Evolutionary conservation across 495 filamentous ascomycete species (phyloP), one percentile per base, ranked within the genome.

Genomic region (Podospora pseudoanserina): DNA sequence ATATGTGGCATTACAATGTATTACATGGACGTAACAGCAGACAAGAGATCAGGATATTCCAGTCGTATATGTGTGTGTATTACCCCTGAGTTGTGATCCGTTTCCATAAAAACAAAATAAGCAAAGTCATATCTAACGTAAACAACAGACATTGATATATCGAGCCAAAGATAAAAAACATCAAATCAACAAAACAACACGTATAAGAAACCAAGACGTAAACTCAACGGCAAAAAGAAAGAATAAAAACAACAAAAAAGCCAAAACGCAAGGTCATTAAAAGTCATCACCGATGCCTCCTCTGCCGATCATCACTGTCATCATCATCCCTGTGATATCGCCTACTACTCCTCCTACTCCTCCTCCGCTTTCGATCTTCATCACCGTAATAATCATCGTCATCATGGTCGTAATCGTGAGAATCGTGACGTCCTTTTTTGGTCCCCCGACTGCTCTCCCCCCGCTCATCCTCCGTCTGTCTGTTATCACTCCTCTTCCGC

Each of bases 321-420:
- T 30, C 20, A 59, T 11, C 7, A 13, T 54, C 26, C 5, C 26
- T 61, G 61, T 49, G 39, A 16, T 49, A 11, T 32, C 30, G 30
- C 30, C 30, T 7, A 19, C 30, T 7, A 19, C 60, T 68, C 27
- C 56, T 65, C 20, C 57, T 64, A 53, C 60, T 66, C 39, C 69
- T 62, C 58, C 63, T 71, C 49, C 71, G 49, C n/a, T 63, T 69
- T 61, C 65, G 19, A 18, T 71, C 68, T 53, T 69, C 58, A 54
- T 72, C 58, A 65, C 74, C 67, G 19, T 60, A 55, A 44, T 73
- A 64, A 18, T 74, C 72, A 49, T 71, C 63, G 20, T 65, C 60
- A 53, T 71, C 62, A 39, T 68, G 27, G 23, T 68, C 16, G 57
- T 65, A 55, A 49, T 69, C 61, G 49, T 63, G 27, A 44, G 62